Conservation (phyloP, 805 yeast species). For the Isabelozyma gotoi region DNA sequence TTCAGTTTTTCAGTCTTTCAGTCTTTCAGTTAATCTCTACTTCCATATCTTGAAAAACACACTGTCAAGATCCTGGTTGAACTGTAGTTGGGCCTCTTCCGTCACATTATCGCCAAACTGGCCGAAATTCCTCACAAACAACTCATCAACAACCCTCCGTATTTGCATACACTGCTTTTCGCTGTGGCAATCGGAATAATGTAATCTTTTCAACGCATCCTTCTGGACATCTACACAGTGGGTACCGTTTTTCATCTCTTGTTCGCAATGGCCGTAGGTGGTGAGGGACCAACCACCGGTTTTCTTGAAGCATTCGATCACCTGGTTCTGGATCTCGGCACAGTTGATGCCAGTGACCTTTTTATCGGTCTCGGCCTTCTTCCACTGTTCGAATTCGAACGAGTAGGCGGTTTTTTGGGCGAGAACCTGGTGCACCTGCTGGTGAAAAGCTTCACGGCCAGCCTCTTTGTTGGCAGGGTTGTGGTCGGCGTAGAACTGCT, state of each 20-base stretch:
- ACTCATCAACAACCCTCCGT: constrained; percentile 32
- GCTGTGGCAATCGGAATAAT: constrained; percentile 36
- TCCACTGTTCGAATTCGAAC: constrained; percentile 30
- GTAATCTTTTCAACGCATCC: constrained; percentile 30
- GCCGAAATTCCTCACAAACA: constrained; percentile 38
- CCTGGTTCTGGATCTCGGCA: constrained; percentile 38
- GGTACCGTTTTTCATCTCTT: constrained; percentile 24
- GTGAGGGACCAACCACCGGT: constrained; percentile 21
- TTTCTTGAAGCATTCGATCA: constrained; percentile 33
- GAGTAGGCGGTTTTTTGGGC: constrained; percentile 15
- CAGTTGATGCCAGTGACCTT: constrained; percentile 35
- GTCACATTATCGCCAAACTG: constrained; percentile 29
- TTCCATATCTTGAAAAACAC: constrained; percentile 34
- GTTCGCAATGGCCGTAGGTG: constrained; percentile 26
- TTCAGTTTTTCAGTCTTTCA: too few relatives aligned
- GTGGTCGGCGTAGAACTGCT: constrained; percentile 27
- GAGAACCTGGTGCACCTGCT: constrained; percentile 24
- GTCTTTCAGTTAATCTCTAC: too few relatives aligned
- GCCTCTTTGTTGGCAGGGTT: constrained; percentile 28
- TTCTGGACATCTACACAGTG: constrained; percentile 35
- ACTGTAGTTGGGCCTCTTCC: constrained; percentile 24
- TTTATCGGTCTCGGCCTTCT: constrained; percentile 21
- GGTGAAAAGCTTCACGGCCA: constrained; percentile 24
- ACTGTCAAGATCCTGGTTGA: constrained; percentile 28
- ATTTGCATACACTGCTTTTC: constrained; percentile 36